These are phyloP conservation scores for Russula sp. DNA, from an alignment of 768 basidiomycete genomes.

Conservation along the genomic window DNA sequence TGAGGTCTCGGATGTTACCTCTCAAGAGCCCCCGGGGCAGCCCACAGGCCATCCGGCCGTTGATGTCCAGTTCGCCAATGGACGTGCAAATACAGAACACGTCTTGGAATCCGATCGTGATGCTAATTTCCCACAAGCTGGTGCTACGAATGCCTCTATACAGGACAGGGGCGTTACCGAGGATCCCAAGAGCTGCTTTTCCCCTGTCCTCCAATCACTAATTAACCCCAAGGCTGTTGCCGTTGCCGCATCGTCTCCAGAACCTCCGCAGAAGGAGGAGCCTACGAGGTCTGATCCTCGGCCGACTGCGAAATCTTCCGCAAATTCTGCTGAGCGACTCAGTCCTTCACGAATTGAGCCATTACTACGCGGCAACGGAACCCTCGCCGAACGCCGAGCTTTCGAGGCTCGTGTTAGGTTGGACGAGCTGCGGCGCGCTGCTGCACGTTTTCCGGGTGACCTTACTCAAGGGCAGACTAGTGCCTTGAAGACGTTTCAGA, in stretches of 20 bases:
- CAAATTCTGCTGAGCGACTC: background rate
- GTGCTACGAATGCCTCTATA: background rate
- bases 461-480: background rate
- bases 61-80: background rate
- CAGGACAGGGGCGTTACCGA: background rate
- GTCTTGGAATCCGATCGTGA: background rate
- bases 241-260: background rate
- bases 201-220: background rate
- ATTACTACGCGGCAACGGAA: background rate
- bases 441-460: background rate
- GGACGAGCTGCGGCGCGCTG: conserved; percentile 12
- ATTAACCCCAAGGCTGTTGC: background rate
- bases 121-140: background rate
- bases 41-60: background rate
- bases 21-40: background rate
- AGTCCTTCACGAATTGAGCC: background rate
- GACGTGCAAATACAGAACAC: background rate
- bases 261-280: background rate
- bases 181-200: background rate
- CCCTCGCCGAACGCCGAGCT: conserved; percentile 15
- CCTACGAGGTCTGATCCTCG: background rate
- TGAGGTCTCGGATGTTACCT: background rate
- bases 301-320: background rate
- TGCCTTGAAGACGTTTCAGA: background rate
- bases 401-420: conserved; percentile 15